These are phyloP conservation scores for Kockiozyma suomiensis DNA, from an alignment of 805 yeast species.

Conservation along the genomic window DNA sequence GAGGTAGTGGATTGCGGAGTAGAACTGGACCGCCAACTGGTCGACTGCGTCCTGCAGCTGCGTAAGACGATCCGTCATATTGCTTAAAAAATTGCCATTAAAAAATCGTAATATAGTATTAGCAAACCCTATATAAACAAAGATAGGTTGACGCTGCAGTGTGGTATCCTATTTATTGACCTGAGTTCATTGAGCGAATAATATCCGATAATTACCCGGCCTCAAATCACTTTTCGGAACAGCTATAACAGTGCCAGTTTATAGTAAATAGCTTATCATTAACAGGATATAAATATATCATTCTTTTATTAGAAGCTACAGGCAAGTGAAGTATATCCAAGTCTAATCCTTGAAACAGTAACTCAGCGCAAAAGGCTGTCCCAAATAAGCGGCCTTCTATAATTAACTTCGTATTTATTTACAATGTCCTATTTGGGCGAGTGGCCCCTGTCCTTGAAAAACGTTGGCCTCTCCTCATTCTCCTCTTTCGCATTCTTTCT, in stretches of 20 bases:
- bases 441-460: not conserved
- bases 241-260: no score
- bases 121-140: no score
- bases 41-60: constrained; percentile 37
- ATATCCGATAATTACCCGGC: no score
- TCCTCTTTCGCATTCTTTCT: not conserved
- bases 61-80: constrained; percentile 34
- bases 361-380: not conserved
- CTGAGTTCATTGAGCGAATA: no score
- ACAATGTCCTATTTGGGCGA: constrained; percentile 1
- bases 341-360: not conserved
- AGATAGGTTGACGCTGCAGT: no score
- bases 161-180: no score
- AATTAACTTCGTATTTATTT: not conserved
- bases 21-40: constrained; percentile 37
- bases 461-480: not conserved
- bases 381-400: not conserved
- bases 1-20: constrained; percentile 35
- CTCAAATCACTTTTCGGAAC: no score
- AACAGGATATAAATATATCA: no score
- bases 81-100: no score
- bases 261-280: no score
- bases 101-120: no score
- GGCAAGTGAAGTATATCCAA: not conserved
- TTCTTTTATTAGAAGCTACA: no score